Evolutionary conservation across 2,329 filamentous ascomycete genomes (phyloP).

Genomic region (Trichoderma sp.): DNA sequence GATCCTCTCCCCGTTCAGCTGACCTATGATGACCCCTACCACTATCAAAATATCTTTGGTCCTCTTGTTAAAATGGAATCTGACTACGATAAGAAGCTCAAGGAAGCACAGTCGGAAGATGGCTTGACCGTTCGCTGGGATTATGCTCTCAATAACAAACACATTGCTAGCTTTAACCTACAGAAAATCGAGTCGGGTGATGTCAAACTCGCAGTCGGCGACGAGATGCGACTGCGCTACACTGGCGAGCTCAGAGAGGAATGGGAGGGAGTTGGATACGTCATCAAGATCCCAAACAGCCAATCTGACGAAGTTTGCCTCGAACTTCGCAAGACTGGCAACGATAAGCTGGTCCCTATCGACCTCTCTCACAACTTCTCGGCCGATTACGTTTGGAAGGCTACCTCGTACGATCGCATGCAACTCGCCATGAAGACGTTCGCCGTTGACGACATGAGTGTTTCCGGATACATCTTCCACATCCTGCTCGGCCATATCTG

Average conservation of each 20-base stretch:
- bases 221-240: constrained; percentile 97
- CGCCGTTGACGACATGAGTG: constrained; percentile 94
- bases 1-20: constrained; percentile 90
- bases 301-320: constrained; percentile 97
- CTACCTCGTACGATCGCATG: constrained; percentile 98
- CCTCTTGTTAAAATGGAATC: constrained; percentile 98
- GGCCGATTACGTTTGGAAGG: constrained; percentile 99
- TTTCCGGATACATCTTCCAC: constrained; percentile 98
- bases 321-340: constrained; percentile 88
- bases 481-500: constrained; percentile 94
- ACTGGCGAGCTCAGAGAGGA: constrained; percentile 86
- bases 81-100: constrained; percentile 97
- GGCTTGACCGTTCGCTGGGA: constrained; percentile 94
- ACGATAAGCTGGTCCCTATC: constrained; percentile 92
- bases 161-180: constrained; percentile 89
- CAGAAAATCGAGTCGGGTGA: constrained; percentile 97
- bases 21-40: constrained; percentile 94
- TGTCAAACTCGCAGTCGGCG: constrained; percentile 94
- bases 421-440: constrained; percentile 99
- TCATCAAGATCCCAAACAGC: constrained; percentile 99
- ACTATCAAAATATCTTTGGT: constrained; percentile 98
- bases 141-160: constrained; percentile 93
- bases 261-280: constrained; percentile 98
- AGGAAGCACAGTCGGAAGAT: constrained; percentile 97
- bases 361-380: constrained; percentile 98